phyloP scores from a whole-genome alignment of 805 yeast genomes.

The Wickerhamomyces sydowiorum region DNA sequence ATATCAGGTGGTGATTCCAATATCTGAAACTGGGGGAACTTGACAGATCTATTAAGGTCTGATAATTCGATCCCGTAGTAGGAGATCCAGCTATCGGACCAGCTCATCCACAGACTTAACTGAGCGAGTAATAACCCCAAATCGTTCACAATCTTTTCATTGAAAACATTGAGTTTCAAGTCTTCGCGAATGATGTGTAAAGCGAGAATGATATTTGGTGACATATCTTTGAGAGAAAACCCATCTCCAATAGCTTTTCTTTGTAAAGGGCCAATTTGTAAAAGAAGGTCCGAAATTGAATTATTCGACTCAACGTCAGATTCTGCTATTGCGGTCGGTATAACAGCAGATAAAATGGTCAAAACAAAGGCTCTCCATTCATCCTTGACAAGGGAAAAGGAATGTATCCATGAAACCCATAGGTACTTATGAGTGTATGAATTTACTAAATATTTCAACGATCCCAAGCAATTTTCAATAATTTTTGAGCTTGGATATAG shows the following conservation, averaged over 20 bases:
- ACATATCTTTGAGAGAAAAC: constrained; percentile 39
- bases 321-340: constrained; percentile 36
- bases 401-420: constrained; percentile 61
- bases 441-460: constrained; percentile 51
- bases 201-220: constrained; percentile 60
- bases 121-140: constrained; percentile 56
- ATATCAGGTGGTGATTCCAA: constrained; percentile 56
- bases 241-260: constrained; percentile 21
- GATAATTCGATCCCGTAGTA: constrained; percentile 41
- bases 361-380: constrained; percentile 61
- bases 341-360: constrained; percentile 41
- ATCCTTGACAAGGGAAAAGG: constrained; percentile 35
- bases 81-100: constrained; percentile 61
- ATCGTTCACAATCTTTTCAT: constrained; percentile 26
- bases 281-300: constrained; percentile 5
- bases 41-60: constrained; percentile 32
- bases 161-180: constrained; percentile 47
- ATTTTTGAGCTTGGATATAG: constrained; percentile 40
- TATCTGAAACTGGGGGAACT: constrained; percentile 29
- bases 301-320: constrained; percentile 12
- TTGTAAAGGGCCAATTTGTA: constrained; percentile 11
- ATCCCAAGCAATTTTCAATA: constrained; percentile 39
- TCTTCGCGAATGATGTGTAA: constrained; percentile 81
- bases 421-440: constrained; percentile 49
- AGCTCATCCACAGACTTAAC: constrained; percentile 61